phyloP scores from a whole-genome alignment of 2,329 filamentous ascomycete genomes.

The Ophiostoma himal-ulmi region DNA sequence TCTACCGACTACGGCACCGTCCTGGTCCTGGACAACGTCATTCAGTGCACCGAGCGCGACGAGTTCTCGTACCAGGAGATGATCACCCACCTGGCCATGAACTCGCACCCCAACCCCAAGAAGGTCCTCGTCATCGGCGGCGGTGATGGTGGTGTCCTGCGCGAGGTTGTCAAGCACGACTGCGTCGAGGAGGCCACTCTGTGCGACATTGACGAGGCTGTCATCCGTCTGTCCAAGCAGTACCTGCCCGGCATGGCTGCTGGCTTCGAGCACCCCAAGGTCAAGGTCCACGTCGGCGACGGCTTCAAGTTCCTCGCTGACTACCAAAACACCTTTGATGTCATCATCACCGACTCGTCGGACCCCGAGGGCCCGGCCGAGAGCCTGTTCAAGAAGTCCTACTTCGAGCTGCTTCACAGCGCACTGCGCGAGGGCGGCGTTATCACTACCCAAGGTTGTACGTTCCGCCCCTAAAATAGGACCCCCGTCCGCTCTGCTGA shows the following conservation, averaged over 20 bases:
- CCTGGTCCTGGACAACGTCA: constrained; percentile 95
- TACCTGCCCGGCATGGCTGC: constrained; percentile 91
- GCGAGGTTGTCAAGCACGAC: constrained; percentile 98
- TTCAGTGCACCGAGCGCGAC: constrained; percentile 96
- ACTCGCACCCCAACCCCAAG: constrained; percentile 96
- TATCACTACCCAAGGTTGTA: constrained; percentile 99
- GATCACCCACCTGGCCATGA: constrained; percentile 98
- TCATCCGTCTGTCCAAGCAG: constrained; percentile 97
- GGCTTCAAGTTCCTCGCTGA: constrained; percentile 98
- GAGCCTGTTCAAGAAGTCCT: constrained; percentile 95
- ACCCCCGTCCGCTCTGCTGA: constrained; percentile 2
- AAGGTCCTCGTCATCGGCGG: constrained; percentile 97
- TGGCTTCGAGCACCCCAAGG: constrained; percentile 89
- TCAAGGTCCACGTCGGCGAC: constrained; percentile 87
- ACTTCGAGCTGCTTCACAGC: constrained; percentile 89
- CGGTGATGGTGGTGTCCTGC: constrained; percentile 93
- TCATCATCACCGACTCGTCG: constrained; percentile 98
- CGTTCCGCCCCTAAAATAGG: constrained; percentile 44
- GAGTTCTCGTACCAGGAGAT: constrained; percentile 99
- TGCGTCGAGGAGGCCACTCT: constrained; percentile 92
- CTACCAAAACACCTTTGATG: constrained; percentile 95
- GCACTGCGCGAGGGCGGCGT: constrained; percentile 93
- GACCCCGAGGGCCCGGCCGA: constrained; percentile 96
- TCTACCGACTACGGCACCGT: constrained; percentile 95
- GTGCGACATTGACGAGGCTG: constrained; percentile 98